Conservation (phyloP, 2,329 filamentous ascomycete genomes). For the Neonectria ditissima region DNA sequence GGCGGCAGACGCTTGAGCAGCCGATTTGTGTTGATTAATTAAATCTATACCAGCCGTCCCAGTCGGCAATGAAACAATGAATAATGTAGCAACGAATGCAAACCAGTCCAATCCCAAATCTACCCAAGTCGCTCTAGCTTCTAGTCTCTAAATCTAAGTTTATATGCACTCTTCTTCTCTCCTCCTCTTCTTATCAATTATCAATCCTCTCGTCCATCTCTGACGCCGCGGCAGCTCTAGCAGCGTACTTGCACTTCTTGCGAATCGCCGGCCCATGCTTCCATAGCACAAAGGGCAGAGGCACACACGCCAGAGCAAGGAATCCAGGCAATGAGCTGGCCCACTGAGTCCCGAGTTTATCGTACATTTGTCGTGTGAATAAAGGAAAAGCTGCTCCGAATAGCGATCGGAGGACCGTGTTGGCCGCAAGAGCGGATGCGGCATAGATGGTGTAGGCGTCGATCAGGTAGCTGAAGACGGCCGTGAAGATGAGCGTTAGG, state of each 20-base stretch:
- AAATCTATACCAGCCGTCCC: neutral
- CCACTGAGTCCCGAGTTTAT: constrained; percentile 42
- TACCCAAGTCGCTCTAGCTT: neutral
- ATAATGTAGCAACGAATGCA: neutral
- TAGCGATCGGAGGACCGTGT: constrained; percentile 34
- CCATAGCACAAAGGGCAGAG: constrained; percentile 40
- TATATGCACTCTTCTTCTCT: no score
- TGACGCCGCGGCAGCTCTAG: constrained; percentile 32
- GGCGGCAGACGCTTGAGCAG: no score
- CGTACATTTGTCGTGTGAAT: constrained; percentile 44
- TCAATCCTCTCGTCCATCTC: constrained; percentile 11
- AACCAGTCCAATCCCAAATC: neutral
- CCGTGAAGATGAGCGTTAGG: constrained; percentile 73
- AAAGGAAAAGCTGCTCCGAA: constrained; percentile 43
- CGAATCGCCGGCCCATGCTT: constrained; percentile 38
- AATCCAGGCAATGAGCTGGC: constrained; percentile 39
- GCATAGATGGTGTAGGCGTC: constrained; percentile 81
- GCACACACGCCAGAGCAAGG: constrained; percentile 37
- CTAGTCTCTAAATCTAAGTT: neutral
- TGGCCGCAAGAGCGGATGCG: constrained; percentile 77
- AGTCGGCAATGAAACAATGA: neutral
- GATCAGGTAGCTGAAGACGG: constrained; percentile 74
- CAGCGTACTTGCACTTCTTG: constrained; percentile 39
- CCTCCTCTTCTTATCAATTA: neutral
- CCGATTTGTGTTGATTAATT: no score